Base-by-base conservation (phyloP, 352 stramenopile species). In the Globisporangium polare region DNA sequence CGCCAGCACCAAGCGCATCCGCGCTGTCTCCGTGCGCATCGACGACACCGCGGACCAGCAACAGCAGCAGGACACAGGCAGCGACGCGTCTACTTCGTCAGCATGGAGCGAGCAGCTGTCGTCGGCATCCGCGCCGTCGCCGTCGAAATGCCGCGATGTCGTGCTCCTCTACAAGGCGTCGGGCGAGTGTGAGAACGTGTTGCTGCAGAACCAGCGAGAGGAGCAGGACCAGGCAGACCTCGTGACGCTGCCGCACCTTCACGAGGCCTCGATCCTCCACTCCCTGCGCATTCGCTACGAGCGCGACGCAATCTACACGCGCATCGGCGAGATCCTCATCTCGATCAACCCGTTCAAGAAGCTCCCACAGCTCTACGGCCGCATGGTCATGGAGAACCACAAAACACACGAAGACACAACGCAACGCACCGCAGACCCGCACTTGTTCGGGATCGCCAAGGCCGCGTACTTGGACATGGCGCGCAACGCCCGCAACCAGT, bases 281-380 rank as follows among this genome's bases (percentile, higher is more conserved):
- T 78, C 81, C 39, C 76, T 96, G 58, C 79, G 75, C 3, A 68
- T 83, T 52, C 87, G 87, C 27, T 96, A 93, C 67, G 74, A 80
- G 42, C 78, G 83, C 37, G 78, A 96, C 63, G 75, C 71, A 51
- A 96, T 96, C 69, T 96, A 96, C 69, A 96, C 88, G 10, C 81
- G 79, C 63, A 92, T 92, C 45, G 88, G 84, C 43, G 85, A 96
- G 50, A 94, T 95, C 47, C 68, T 94, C 35, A 80, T 95, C 61
- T 92, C 87, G 18, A 90, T 94, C 58, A 95, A 95, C 58, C 86
- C 86, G 17, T 94, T 93, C 75, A 83, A 94, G 70, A 67, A 64
- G 31, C 71, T 95, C 5, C 78, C 78, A 12, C 65, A 79, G 51
- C 73, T 94, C 27, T 95, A 95, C 70, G 74, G 72, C 2, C 71